These are phyloP conservation scores for Mycothermus thermophilus DNA, from an alignment of 495 filamentous ascomycete species.

Conservation along the genomic window DNA sequence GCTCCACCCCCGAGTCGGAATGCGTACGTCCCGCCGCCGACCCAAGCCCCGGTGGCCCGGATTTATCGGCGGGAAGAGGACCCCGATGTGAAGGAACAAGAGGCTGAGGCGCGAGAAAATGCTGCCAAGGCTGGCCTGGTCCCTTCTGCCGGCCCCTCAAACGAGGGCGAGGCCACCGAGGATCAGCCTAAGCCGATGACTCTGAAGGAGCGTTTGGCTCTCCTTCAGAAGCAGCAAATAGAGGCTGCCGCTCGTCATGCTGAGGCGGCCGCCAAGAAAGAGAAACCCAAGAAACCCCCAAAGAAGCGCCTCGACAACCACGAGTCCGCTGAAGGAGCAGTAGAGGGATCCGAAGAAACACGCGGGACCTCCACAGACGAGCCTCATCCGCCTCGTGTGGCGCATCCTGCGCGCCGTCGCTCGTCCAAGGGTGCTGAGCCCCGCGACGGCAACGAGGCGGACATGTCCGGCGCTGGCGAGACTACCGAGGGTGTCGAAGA, in stretches of 20 bases:
- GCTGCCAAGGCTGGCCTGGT: slow-evolving; percentile 47
- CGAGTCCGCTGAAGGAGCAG: slow-evolving; percentile 29
- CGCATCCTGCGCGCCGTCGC: slow-evolving; percentile 32
- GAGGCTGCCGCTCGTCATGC: slow-evolving; percentile 73
- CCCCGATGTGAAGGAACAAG: slow-evolving; percentile 59
- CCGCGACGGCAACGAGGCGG: slow-evolving; percentile 74
- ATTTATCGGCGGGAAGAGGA: slow-evolving; percentile 83
- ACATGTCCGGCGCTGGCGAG: slow-evolving; percentile 77
- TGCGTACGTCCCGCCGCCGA: slow-evolving; percentile 68
- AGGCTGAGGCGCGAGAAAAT: slow-evolving; percentile 40
- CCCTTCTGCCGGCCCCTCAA: slow-evolving; percentile 20
- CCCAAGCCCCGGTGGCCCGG: slow-evolving; percentile 49
- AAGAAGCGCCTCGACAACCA: slow-evolving; percentile 64
- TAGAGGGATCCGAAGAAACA: slow-evolving; percentile 38
- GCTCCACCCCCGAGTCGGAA: slow-evolving; percentile 88
- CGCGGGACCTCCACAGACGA: slow-evolving; percentile 49
- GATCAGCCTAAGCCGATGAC: slow-evolving; percentile 81
- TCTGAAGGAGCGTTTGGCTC: slow-evolving; percentile 84
- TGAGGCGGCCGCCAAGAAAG: slow-evolving; percentile 67
- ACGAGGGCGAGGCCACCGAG: slow-evolving; percentile 36
- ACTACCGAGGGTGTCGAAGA: slow-evolving; percentile 70
- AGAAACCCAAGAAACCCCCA: slow-evolving; percentile 68
- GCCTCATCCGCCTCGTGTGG: slow-evolving; percentile 27
- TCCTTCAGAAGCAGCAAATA: slow-evolving; percentile 85
- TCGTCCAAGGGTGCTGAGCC: slow-evolving; percentile 41